These are phyloP conservation scores for Aspergillus fischeri DNA, from an alignment of 2,329 filamentous ascomycete genomes.

Conservation along the genomic window DNA sequence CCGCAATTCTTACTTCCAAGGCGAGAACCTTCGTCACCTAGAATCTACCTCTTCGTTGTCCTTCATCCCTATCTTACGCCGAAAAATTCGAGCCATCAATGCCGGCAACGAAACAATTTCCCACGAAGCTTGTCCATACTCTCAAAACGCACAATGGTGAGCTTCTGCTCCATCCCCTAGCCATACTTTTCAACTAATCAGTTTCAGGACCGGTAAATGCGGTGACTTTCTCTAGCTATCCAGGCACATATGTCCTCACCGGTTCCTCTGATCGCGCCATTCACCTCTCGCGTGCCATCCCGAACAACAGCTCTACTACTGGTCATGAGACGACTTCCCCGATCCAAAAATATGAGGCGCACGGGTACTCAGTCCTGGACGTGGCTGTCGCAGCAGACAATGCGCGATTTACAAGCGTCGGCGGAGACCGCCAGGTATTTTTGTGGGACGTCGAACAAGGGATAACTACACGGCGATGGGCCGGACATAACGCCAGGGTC, in stretches of 20 bases:
- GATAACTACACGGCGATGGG: constrained; percentile 70
- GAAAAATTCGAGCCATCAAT: constrained; percentile 12
- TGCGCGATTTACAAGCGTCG: constrained; percentile 76
- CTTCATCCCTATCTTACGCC: not conserved
- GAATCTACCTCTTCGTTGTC: not conserved
- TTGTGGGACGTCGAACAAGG: constrained; percentile 89
- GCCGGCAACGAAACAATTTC: constrained; percentile 31
- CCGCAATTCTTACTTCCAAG: not conserved
- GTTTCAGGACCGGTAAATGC: constrained; percentile 65
- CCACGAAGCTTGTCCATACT: constrained; percentile 38
- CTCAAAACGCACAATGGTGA: constrained; percentile 44
- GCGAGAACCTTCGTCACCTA: not conserved
- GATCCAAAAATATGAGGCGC: constrained; percentile 83
- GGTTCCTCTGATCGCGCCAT: constrained; percentile 81
- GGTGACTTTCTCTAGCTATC: constrained; percentile 66
- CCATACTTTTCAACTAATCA: not conserved
- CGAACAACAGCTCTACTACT: constrained; percentile 34
- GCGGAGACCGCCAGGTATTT: constrained; percentile 87
- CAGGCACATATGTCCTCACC: constrained; percentile 75
- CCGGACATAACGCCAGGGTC: constrained; percentile 66
- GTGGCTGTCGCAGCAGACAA: constrained; percentile 72
- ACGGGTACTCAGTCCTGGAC: constrained; percentile 88
- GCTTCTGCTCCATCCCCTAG: not conserved
- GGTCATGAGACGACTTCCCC: constrained; percentile 46
- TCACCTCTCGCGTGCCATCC: constrained; percentile 70